A percentile compares a stretch with the other conserved stretches of the same genome.
These are phyloP conservation scores for Vitis labrusca DNA, from an alignment of 164 flowering plant genomes.

Conservation along the genomic window DNA sequence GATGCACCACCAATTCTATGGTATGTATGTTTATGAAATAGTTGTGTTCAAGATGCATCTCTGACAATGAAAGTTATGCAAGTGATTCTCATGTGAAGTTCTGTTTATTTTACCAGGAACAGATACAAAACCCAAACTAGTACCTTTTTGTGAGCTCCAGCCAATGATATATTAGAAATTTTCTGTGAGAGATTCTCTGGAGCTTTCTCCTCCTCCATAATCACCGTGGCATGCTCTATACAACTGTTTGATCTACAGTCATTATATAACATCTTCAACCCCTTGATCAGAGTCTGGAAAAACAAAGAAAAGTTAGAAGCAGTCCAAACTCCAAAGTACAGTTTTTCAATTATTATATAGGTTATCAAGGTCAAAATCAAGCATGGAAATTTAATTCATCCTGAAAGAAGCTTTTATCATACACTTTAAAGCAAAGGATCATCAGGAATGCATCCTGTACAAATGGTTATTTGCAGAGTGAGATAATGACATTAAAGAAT, in stretches of 20 bases:
- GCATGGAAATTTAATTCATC: background rate
- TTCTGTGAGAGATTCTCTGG: conserved; percentile 80
- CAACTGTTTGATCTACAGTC: conserved; percentile 81
- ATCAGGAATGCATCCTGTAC: background rate
- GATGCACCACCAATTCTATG: too few species aligned
- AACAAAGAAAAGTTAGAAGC: conserved; percentile 1
- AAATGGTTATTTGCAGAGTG: background rate
- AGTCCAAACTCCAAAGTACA: too few species aligned
- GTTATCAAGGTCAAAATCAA: background rate
- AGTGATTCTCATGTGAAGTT: too few species aligned
- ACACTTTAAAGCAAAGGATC: background rate
- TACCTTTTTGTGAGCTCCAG: conserved; percentile 77
- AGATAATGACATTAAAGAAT: background rate
- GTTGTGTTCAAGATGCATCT: too few species aligned
- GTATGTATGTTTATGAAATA: too few species aligned
- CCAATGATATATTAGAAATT: conserved; percentile 67
- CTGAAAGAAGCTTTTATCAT: background rate
- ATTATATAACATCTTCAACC: conserved; percentile 55
- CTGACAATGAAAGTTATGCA: too few species aligned
- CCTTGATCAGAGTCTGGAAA: conserved; percentile 61
- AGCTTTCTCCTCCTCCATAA: conserved; percentile 81
- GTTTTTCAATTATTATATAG: background rate
- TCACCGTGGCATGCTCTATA: conserved; percentile 89
- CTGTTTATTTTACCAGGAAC: too few species aligned
- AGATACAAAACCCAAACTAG: too few species aligned